phyloP scores from a whole-genome alignment of 1,284 basidiomycete species.

The Lignosus rhinocerotis region DNA sequence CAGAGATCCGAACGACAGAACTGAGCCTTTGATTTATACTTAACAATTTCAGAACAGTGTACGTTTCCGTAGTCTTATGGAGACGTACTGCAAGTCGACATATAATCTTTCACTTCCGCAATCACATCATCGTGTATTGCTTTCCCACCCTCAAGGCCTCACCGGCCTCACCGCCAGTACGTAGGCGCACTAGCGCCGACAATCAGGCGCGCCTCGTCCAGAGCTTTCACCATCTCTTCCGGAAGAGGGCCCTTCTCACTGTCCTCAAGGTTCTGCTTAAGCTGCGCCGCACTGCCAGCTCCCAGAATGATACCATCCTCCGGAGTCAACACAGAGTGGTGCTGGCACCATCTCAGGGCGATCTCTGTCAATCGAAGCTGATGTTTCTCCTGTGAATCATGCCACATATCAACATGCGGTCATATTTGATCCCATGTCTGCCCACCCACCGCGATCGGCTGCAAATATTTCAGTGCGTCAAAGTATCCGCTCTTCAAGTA shows the following conservation, averaged over 20 bases:
- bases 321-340: slow-evolving; percentile 44
- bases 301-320: slow-evolving; percentile 44
- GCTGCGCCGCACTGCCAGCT: slow-evolving; percentile 39
- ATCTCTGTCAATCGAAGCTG: slow-evolving; percentile 43
- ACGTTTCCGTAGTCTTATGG: too few relatives aligned
- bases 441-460: slow-evolving; percentile 34
- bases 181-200: slow-evolving; percentile 44
- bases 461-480: slow-evolving; percentile 44
- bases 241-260: slow-evolving; percentile 52
- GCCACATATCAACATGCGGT: neutral
- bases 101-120: neutral
- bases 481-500: slow-evolving; percentile 49
- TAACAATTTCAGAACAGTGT: too few relatives aligned
- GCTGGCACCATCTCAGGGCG: slow-evolving; percentile 46
- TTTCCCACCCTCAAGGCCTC: slow-evolving; percentile 10
- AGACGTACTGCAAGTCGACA: too few relatives aligned
- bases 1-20: too few relatives aligned
- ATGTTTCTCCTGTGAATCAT: slow-evolving; percentile 38
- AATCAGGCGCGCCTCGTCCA: slow-evolving; percentile 52
- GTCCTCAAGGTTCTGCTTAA: slow-evolving; percentile 39
- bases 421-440: neutral
- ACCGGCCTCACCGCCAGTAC: slow-evolving; percentile 59
- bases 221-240: slow-evolving; percentile 47
- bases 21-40: too few relatives aligned
- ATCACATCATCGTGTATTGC: neutral